Evolutionary conservation across 208 protist species (phyloP).

Genomic region (Leishmania tropica): DNA sequence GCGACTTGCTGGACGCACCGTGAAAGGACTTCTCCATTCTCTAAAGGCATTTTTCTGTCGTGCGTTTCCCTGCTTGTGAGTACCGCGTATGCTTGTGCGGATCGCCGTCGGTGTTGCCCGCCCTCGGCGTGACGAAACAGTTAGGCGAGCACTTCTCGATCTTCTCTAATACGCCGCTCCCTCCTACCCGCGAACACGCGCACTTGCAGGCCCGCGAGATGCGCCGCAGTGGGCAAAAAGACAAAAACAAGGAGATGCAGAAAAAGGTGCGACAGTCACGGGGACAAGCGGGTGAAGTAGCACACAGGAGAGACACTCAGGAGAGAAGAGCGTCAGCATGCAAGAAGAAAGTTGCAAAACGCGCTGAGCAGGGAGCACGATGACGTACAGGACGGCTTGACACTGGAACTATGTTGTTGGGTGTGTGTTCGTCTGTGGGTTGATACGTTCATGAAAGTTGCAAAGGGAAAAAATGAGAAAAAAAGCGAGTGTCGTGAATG

Average conservation of each 20-base stretch:
- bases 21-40: conserved; percentile 57
- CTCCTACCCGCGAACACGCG: not conserved
- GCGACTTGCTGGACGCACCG: conserved; percentile 56
- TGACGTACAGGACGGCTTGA: not conserved
- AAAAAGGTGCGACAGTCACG: not conserved
- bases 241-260: not conserved
- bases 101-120: not conserved
- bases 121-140: not conserved
- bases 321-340: not conserved
- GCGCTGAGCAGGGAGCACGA: not conserved
- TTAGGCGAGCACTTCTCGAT: not conserved
- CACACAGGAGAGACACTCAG: not conserved
- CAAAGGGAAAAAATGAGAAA: no score
- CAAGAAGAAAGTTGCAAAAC: not conserved
- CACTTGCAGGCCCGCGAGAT: not conserved
- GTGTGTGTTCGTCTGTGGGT: not conserved
- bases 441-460: not conserved
- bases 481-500: not conserved
- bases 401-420: not conserved
- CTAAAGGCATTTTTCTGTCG: conserved; percentile 50
- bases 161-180: not conserved
- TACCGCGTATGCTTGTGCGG: not conserved
- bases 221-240: not conserved
- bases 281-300: not conserved
- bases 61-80: not conserved